Evolutionary conservation across 1,139 yeast genomes (phyloP), one percentile per base, ranked within the genome.

Genomic region (Kurtzmaniella quercitrusa): DNA sequence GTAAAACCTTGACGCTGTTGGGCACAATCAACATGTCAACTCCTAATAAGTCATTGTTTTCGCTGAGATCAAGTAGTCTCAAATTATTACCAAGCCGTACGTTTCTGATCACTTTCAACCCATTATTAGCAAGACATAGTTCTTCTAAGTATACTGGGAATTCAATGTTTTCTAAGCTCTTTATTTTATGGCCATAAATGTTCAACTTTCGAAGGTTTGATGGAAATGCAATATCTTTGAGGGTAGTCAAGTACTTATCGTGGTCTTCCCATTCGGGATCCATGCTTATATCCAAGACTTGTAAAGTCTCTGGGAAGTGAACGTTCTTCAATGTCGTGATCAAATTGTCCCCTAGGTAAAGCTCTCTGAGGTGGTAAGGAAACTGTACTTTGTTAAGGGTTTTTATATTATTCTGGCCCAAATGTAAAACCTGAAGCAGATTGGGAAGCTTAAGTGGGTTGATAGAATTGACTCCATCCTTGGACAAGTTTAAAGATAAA

Each of bases 301-400:
- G 70, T 21, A 73, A 55, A 1, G 65, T 52, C 1, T 59, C 45
- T 0, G 78, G 78, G 46, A 73, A 72, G 23, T 56, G 59, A 4
- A 73, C 77, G 51, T 73, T 73, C 45, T 72, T 73, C 41, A 73
- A 57, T 0, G 78, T 71, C 7, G 78, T 73, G 34, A 73, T 63
- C 42, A 68, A 49, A 50, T 73, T 73, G 47, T 70, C 72, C 2
- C 78, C 77, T 41, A 73, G 54, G 46, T 68, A 68, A 23, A 73
- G 55, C 48, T 70, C 68, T 40, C 57, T 61, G 40, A 73, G 57
- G 12, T 59, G 54, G 4, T 60, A 39, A 8, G 78, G 77, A 44
- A 73, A 68, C 46, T 61, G 62, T 2, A 71, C 77, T 48, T 73
- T 73, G 50, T 70, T 73, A 34, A 73, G 58, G 0, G 77, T 72